Evolutionary conservation across 2,329 filamentous ascomycete genomes (phyloP).

Genomic region (Nemania bipapillata): DNA sequence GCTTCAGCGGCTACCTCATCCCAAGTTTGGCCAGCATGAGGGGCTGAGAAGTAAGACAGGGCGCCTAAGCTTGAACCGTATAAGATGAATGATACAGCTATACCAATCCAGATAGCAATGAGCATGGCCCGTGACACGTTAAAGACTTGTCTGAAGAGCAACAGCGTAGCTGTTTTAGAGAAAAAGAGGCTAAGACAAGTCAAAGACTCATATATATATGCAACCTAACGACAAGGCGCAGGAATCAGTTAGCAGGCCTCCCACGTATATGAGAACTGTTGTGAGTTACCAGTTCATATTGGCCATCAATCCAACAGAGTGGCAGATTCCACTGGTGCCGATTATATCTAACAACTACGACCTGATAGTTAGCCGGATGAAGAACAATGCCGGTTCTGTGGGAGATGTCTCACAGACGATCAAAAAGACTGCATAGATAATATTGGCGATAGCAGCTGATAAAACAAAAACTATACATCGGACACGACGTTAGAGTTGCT

Average conservation of each 20-base stretch:
- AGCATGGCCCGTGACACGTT: constrained; percentile 1
- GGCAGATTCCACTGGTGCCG: constrained; percentile 9
- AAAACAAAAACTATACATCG: not conserved
- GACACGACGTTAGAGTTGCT: not conserved
- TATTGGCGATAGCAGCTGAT: constrained; percentile 1
- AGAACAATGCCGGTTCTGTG: not conserved
- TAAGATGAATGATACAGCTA: constrained; percentile 1
- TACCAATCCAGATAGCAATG: constrained; percentile 3
- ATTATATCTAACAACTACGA: not conserved
- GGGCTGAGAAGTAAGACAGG: constrained; percentile 1
- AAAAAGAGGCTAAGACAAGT: constrained; percentile 4
- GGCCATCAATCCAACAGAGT: constrained; percentile 4
- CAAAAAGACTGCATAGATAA: constrained; percentile 1
- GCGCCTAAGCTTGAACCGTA: constrained; percentile 5
- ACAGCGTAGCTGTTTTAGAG: not conserved
- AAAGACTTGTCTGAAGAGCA: constrained; percentile 3
- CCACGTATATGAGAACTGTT: not conserved
- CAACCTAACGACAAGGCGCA: not conserved
- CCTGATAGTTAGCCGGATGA: not conserved
- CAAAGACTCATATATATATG: not conserved
- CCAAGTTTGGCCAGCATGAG: constrained; percentile 9
- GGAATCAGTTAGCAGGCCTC: not conserved
- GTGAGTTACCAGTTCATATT: constrained; percentile 1
- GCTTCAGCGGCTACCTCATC: not conserved
- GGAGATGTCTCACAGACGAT: not conserved